Evolutionary conservation across 352 stramenopile species (phyloP), one percentile per base, ranked within the genome.

Genomic region (Pythium diclinum): DNA sequence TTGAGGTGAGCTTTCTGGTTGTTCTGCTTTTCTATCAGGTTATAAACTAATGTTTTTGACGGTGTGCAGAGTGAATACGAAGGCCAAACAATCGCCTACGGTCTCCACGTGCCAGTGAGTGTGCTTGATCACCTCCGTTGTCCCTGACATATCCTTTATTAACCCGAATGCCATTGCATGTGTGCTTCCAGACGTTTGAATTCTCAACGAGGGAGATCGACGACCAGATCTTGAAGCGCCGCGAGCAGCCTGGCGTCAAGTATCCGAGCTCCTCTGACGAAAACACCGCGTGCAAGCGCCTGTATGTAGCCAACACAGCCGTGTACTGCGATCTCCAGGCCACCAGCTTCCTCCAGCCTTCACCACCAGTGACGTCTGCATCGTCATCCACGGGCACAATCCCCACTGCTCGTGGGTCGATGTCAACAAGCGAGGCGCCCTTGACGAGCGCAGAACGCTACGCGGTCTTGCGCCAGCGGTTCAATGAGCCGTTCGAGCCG

Each of bases 181-280:
- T 54, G 59, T 6, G 10, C 10, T 14, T 30, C 17, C 44, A 92
- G 81, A 74, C 76, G 10, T 69, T 92, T 46, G 71, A 79, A 3
- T 71, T 91, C 19, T 72, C 73, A 10, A 78, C 81, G n/a, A 67
- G 74, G 8, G 79, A 83, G 8, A 36, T 80, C 2, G 79, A 80
- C n/a, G 71, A 83, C 16, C 81, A 84, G 38, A 88, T 94, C 59
- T 61, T 92, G 30, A 70, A 79, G 36, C 75, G 85, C 34, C 74
- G 83, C 1, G 71, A 85, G 32, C 81, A 89, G 32, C 65, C 63
- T 44, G 79, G 81, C 0, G 69, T 89, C 47, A 64, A 34, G 10
- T 89, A 92, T 32, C 78, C 79, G 6, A 56, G 47, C 10, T 48
- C 49, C 30, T 56, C 53, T 2, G 69, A 76, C 7, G 56, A 62